Evolutionary conservation across 805 yeast genomes (phyloP).

Genomic region (Hemisphaericaspora nanyangensis): DNA sequence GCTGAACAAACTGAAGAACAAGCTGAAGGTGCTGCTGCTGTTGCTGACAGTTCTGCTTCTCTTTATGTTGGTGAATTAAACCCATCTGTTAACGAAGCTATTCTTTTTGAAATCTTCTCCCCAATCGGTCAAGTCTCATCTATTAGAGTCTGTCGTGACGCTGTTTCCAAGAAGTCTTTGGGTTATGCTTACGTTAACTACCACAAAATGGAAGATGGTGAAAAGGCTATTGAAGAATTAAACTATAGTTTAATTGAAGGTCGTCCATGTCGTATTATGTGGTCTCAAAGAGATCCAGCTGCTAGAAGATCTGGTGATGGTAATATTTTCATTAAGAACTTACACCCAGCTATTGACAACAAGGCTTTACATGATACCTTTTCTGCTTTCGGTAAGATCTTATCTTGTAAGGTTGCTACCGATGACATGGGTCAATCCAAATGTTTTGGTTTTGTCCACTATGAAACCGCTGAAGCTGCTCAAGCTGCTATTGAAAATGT

Average conservation of each 20-base stretch:
- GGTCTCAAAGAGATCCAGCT: slow-evolving; percentile 99
- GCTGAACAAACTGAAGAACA: slow-evolving; percentile 29
- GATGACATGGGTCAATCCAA: slow-evolving; percentile 89
- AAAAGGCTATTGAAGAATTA: slow-evolving; percentile 89
- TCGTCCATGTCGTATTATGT: slow-evolving; percentile 97
- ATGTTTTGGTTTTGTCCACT: slow-evolving; percentile 97
- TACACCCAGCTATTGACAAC: slow-evolving; percentile 97
- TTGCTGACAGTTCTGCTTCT: slow-evolving; percentile 68
- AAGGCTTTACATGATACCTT: slow-evolving; percentile 98
- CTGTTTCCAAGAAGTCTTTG: slow-evolving; percentile 91
- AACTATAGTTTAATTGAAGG: slow-evolving; percentile 94
- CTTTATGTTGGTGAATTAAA: slow-evolving; percentile 97
- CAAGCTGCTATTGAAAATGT: slow-evolving; percentile 93
- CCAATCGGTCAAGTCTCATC: slow-evolving; percentile 94
- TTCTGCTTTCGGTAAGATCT: slow-evolving; percentile 91
- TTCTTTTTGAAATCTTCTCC: slow-evolving; percentile 90
- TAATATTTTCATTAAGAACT: slow-evolving; percentile 95
- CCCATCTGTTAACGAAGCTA: slow-evolving; percentile 88
- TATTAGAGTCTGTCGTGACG: slow-evolving; percentile 98
- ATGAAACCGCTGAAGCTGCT: slow-evolving; percentile 89
- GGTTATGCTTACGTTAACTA: slow-evolving; percentile 98
- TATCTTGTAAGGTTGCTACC: slow-evolving; percentile 96
- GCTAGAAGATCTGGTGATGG: slow-evolving; percentile 93
- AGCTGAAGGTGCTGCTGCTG: slow-evolving; percentile 28
- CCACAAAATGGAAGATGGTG: slow-evolving; percentile 86